Base-by-base conservation (phyloP, 1,284 basidiomycete genomes). In the Naganishia sp. region DNA sequence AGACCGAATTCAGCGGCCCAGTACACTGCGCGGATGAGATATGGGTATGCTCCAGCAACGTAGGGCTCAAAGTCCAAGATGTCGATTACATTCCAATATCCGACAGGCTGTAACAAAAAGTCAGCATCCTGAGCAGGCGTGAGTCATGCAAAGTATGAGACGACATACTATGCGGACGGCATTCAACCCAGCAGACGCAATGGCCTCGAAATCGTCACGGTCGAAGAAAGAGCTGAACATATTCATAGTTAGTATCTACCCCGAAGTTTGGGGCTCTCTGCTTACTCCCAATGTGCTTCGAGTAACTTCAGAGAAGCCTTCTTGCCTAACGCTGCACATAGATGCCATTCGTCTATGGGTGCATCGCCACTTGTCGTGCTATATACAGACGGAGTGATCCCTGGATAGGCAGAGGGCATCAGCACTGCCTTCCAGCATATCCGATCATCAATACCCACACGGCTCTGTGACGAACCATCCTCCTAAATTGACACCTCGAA, bases 401-500 rank as follows among this genome's bases (percentile, higher is more conserved):
- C 61, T 64, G 39, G 44, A 5, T 21, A 36, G 15, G 43, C 21
- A 43, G 15, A 10, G 21, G 43, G 31, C 36, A 18, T 54, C 43
- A 23, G 49, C 36, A 16, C 13, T 9, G 28, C 25, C 7, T 44
- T 28, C 18, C 16, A 21, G 10, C 31, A 36, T 28, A 18, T 13
- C 36, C 36, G 36, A 13, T 16, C 10, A 3, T n/a, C 15, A 21
- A 10, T n/a, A 42, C 67, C 55, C 33, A 55, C 75, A 77, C 55
- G 74, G 73, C 65, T 75, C 73, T 45, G 72, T 57, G 28, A 73
- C 70, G 55, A 74, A 72, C 75, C 75, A 77, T 55, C 75, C 75
- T 46, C 76, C 76, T n/a, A 77, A 68, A 54, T 77, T 77, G 18
- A 77, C 75, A 15, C 75, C 76, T 54, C 75, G 65, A 54, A 77